Conservation (phyloP, 1,139 yeast species). For the Candida tunisiensis region DNA sequence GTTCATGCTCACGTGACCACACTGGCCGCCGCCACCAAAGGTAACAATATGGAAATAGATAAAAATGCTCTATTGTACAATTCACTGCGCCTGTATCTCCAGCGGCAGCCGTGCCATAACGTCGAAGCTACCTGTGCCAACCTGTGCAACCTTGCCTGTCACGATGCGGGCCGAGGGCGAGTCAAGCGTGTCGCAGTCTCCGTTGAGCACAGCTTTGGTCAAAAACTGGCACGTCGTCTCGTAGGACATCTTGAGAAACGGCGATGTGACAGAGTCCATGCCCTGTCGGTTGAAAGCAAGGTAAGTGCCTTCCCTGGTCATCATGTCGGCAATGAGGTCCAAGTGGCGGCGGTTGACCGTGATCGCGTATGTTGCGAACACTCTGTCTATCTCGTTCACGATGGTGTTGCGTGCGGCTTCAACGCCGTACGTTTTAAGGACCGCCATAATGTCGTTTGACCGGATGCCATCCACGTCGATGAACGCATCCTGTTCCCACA, state of each 20-base stretch:
- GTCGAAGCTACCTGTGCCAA: constrained; percentile 96
- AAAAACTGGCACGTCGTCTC: constrained; percentile 97
- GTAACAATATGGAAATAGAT: not conserved
- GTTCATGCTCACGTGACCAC: no score
- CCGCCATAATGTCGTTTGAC: constrained; percentile 88
- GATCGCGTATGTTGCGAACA: constrained; percentile 93
- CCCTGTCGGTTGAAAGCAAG: constrained; percentile 97
- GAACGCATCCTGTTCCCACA: constrained; percentile 97
- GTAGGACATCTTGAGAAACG: constrained; percentile 97
- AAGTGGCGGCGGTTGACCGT: constrained; percentile 86
- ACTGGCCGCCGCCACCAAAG: no score
- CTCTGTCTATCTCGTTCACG: constrained; percentile 90
- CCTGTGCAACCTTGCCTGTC: constrained; percentile 76
- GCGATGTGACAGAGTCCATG: constrained; percentile 86
- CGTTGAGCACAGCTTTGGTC: constrained; percentile 89
- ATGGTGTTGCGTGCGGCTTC: constrained; percentile 98
- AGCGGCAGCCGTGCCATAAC: constrained; percentile 34
- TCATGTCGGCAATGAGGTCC: constrained; percentile 95
- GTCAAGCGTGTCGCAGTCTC: constrained; percentile 75
- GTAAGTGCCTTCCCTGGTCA: constrained; percentile 97
- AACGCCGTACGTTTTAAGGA: constrained; percentile 85
- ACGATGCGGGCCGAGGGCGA: constrained; percentile 95
- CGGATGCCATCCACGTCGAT: constrained; percentile 75
- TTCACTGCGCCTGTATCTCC: not conserved
- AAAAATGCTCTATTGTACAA: not conserved